A percentile compares a stretch with the other conserved stretches of the same genome.
Conservation (phyloP, 2,329 filamentous ascomycete species). For the Nemania sp. region DNA sequence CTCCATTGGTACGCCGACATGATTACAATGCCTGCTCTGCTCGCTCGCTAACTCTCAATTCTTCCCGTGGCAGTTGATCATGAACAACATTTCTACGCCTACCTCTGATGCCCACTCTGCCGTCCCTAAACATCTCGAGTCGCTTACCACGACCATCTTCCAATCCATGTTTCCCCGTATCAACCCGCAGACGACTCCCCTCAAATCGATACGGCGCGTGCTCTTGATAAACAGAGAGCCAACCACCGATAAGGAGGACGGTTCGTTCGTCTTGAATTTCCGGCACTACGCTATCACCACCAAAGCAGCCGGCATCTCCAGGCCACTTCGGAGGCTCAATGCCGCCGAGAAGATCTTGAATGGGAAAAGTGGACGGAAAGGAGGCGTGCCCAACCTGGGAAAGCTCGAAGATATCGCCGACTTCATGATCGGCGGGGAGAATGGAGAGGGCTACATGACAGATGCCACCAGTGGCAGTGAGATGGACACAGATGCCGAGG, state of each 20-base stretch:
- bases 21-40: neutral
- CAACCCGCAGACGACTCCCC: constrained; percentile 84
- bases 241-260: constrained; percentile 57
- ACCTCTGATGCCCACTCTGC: constrained; percentile 63
- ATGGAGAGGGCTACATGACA: constrained; percentile 81
- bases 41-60: neutral
- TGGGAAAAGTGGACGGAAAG: constrained; percentile 64
- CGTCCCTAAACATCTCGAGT: constrained; percentile 93
- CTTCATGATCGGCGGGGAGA: constrained; percentile 84
- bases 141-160: constrained; percentile 89
- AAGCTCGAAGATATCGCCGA: constrained; percentile 93
- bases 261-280: constrained; percentile 81
- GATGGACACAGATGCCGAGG: constrained; percentile 90
- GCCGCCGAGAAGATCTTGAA: constrained; percentile 79
- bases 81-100: constrained; percentile 92
- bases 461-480: constrained; percentile 87
- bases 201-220: constrained; percentile 90
- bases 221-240: constrained; percentile 85
- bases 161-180: constrained; percentile 96
- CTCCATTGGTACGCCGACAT: constrained; percentile 68
- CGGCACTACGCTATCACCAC: constrained; percentile 96
- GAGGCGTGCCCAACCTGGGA: constrained; percentile 82
- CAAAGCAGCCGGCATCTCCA: constrained; percentile 81
- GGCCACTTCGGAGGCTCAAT: constrained; percentile 80
- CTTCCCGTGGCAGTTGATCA: constrained; percentile 68